Percentiles rank a stretch among this genome's conserved stretches.
These are phyloP conservation scores for Carpinus viminea DNA, from an alignment of 306 rosid genomes.

Conservation along the genomic window DNA sequence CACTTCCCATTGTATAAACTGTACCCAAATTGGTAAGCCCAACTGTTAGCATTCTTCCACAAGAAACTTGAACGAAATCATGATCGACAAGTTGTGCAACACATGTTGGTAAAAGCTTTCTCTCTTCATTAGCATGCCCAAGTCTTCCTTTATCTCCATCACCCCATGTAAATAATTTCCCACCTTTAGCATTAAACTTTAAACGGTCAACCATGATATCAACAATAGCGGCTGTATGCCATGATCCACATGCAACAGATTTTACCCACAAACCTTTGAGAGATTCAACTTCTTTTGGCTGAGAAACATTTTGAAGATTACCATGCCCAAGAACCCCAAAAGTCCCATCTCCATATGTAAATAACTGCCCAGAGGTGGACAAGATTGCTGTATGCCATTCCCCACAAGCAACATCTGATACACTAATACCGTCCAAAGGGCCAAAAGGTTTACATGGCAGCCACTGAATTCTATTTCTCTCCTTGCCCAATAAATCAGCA, in stretches of 20 bases:
- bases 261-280: slow-evolving; percentile 62
- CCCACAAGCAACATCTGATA: slow-evolving; percentile 70
- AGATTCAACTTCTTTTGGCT: slow-evolving; percentile 77
- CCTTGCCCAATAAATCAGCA: slow-evolving; percentile 39
- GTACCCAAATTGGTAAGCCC: slow-evolving; percentile 72
- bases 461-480: slow-evolving; percentile 58
- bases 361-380: slow-evolving; percentile 62
- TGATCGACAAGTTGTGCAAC: slow-evolving; percentile 72
- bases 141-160: slow-evolving; percentile 79
- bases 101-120: slow-evolving; percentile 69
- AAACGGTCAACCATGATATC: slow-evolving; percentile 48
- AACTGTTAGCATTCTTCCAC: slow-evolving; percentile 78
- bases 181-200: slow-evolving; percentile 46
- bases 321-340: slow-evolving; percentile 93
- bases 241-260: slow-evolving; percentile 85
- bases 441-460: slow-evolving; percentile 60
- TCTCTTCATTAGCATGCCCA: slow-evolving; percentile 61
- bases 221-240: slow-evolving; percentile 85
- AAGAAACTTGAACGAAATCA: slow-evolving; percentile 78
- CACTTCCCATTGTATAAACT: slow-evolving; percentile 75
- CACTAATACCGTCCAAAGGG: slow-evolving; percentile 51
- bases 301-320: slow-evolving; percentile 46
- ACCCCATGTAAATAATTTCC: slow-evolving; percentile 91
- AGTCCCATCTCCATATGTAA: slow-evolving; percentile 86
- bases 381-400: slow-evolving; percentile 87